Evolutionary conservation across 768 basidiomycete species (phyloP).

Genomic region (Mycena filopes): DNA sequence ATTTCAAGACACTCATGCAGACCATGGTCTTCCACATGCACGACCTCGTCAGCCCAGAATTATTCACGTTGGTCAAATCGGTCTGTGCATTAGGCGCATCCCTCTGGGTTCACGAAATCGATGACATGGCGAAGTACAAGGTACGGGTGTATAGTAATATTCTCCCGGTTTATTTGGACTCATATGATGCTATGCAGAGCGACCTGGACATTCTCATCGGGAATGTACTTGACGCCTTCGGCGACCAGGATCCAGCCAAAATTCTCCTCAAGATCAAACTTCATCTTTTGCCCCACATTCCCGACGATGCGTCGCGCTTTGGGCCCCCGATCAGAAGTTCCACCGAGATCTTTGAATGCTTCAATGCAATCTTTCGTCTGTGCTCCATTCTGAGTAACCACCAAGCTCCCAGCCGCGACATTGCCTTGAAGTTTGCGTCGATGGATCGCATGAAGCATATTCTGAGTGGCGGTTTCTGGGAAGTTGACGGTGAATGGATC

Average conservation of each 20-base stretch:
- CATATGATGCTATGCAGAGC: no score
- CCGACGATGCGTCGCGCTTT: conserved; percentile 46
- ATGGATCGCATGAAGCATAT: conserved; percentile 45
- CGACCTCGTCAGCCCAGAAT: conserved; percentile 29
- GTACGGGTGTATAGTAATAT: conserved; percentile 24
- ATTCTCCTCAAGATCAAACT: conserved; percentile 49
- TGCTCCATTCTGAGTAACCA: conserved; percentile 56
- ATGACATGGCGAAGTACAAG: conserved; percentile 41
- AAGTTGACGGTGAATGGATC: conserved; percentile 25
- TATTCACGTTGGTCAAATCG: conserved; percentile 38
- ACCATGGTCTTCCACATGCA: conserved; percentile 43
- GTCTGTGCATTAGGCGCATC: conserved; percentile 38
- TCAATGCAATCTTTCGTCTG: conserved; percentile 53
- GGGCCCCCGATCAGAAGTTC: conserved; percentile 49
- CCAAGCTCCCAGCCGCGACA: conserved; percentile 54
- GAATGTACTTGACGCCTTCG: conserved; percentile 51
- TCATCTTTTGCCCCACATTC: conserved; percentile 48
- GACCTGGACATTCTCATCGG: conserved; percentile 42
- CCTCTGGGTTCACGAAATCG: conserved; percentile 47
- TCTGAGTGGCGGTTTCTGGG: conserved; percentile 46
- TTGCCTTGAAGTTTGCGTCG: conserved; percentile 45
- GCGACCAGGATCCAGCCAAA: conserved; percentile 46
- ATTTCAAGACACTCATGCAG: conserved; percentile 49
- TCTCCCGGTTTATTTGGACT: no score
- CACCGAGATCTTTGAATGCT: conserved; percentile 52